Conservation (phyloP, 495 filamentous ascomycete genomes). For the Xylaria palmicola region DNA sequence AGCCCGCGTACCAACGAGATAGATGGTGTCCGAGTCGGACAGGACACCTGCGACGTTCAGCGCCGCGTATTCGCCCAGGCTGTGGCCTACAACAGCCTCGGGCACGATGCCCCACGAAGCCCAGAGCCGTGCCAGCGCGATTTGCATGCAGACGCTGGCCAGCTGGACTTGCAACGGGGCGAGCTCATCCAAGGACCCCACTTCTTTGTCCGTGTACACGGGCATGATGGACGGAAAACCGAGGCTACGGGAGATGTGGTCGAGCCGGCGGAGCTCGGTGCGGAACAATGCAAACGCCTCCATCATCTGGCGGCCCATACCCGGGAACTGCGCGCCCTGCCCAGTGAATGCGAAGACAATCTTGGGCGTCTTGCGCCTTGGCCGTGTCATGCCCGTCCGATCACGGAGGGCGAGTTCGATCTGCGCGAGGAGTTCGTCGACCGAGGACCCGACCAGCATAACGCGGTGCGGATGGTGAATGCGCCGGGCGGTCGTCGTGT, state of each 20-base stretch:
- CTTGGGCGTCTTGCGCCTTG: constrained; percentile 18
- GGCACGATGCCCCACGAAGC: constrained; percentile 1
- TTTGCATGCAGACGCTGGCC: background rate
- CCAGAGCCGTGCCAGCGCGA: constrained; percentile 4
- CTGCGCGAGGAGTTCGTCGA: constrained; percentile 22
- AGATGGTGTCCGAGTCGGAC: constrained; percentile 62
- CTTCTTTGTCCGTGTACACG: constrained; percentile 37
- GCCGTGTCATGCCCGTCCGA: constrained; percentile 18
- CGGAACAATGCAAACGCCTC: constrained; percentile 54
- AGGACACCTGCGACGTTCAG: constrained; percentile 63
- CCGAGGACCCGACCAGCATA: constrained; percentile 42
- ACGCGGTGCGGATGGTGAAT: constrained; percentile 64
- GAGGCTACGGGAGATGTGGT: constrained; percentile 56
- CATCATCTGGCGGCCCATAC: constrained; percentile 60
- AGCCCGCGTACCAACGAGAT: constrained; percentile 68
- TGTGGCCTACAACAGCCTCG: background rate
- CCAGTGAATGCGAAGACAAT: constrained; percentile 57
- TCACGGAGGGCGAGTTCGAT: constrained; percentile 19
- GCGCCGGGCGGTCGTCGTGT: constrained; percentile 71
- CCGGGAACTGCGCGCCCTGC: constrained; percentile 51
- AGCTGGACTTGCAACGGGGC: background rate
- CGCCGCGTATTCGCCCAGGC: constrained; percentile 48
- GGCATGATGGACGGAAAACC: constrained; percentile 55
- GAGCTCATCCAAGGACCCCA: background rate
- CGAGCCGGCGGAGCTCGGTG: constrained; percentile 55